Conservation (phyloP, 495 filamentous ascomycete species). For the Aspergillus sparsus region DNA sequence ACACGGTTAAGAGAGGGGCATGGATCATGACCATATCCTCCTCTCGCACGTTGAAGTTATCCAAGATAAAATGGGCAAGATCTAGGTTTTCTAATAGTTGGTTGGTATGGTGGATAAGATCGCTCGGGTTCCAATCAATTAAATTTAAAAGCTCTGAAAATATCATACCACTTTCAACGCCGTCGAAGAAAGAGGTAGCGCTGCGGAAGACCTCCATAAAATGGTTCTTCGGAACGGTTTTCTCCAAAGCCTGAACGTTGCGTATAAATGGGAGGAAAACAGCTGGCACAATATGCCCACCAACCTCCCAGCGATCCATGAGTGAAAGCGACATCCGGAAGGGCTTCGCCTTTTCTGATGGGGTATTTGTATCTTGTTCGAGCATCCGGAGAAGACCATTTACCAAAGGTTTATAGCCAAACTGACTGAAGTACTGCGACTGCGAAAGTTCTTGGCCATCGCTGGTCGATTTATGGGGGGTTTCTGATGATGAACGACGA, state of each 20-base stretch:
- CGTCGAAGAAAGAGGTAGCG: constrained; percentile 94
- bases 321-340: constrained; percentile 90
- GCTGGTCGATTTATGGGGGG: constrained; percentile 45
- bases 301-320: constrained; percentile 98
- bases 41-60: constrained; percentile 89
- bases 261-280: constrained; percentile 86
- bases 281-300: constrained; percentile 79
- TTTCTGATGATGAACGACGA: constrained; percentile 48
- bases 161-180: constrained; percentile 89
- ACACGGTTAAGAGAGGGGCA: constrained; percentile 71
- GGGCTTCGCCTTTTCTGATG: constrained; percentile 76
- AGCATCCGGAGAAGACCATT: constrained; percentile 79
- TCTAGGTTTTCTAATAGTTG: constrained; percentile 55
- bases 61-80: constrained; percentile 78
- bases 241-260: constrained; percentile 72
- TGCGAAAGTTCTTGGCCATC: constrained; percentile 46
- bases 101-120: constrained; percentile 44
- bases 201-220: constrained; percentile 88
- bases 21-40: constrained; percentile 93
- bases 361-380: constrained; percentile 49
- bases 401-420: constrained; percentile 72
- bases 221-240: constrained; percentile 57
- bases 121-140: constrained; percentile 35
- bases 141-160: constrained; percentile 76
- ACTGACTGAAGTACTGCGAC: constrained; percentile 74